A percentile compares a stretch with the other conserved stretches of the same genome.
phyloP scores from a whole-genome alignment of 352 stramenopile genomes.

The Phytophthora meadii region DNA sequence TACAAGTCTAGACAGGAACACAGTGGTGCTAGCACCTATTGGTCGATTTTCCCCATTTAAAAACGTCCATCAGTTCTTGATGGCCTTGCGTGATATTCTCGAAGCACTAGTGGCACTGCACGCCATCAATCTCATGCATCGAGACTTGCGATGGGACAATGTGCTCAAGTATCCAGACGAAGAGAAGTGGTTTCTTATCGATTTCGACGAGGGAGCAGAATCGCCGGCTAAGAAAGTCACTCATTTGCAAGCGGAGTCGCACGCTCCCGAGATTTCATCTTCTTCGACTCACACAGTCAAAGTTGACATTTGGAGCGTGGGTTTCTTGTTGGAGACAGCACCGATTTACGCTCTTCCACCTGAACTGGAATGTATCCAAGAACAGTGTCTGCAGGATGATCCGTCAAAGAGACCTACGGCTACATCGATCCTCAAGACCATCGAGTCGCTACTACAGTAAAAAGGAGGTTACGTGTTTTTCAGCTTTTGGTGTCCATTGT shows the following conservation, averaged over 20 bases:
- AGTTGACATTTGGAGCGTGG: slow-evolving; percentile 7
- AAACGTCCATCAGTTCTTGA: too few relatives aligned
- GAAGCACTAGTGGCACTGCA: too few relatives aligned
- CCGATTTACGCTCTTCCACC: slow-evolving; percentile 6
- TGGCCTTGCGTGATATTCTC: too few relatives aligned
- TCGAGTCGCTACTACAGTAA: background rate
- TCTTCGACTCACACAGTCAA: slow-evolving; percentile 6
- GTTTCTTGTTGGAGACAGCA: slow-evolving; percentile 15
- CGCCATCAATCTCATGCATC: background rate
- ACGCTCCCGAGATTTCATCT: background rate
- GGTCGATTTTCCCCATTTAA: too few relatives aligned
- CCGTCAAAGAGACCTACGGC: background rate
- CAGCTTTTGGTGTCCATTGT: background rate
- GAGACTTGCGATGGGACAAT: background rate
- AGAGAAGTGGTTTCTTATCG: slow-evolving; percentile 20
- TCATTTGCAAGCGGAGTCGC: slow-evolving; percentile 13
- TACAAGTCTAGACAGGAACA: too few relatives aligned
- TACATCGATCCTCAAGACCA: background rate
- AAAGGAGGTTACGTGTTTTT: background rate
- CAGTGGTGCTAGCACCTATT: too few relatives aligned
- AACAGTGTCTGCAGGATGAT: slow-evolving; percentile 1
- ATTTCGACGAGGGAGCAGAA: slow-evolving; percentile 14
- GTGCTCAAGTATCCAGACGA: slow-evolving; percentile 12
- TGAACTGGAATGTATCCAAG: slow-evolving; percentile 5
- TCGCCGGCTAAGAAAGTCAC: slow-evolving; percentile 1